These are phyloP conservation scores for Leccinum pseudoinsigne DNA, from an alignment of 1,284 basidiomycete species.

Conservation along the genomic window DNA sequence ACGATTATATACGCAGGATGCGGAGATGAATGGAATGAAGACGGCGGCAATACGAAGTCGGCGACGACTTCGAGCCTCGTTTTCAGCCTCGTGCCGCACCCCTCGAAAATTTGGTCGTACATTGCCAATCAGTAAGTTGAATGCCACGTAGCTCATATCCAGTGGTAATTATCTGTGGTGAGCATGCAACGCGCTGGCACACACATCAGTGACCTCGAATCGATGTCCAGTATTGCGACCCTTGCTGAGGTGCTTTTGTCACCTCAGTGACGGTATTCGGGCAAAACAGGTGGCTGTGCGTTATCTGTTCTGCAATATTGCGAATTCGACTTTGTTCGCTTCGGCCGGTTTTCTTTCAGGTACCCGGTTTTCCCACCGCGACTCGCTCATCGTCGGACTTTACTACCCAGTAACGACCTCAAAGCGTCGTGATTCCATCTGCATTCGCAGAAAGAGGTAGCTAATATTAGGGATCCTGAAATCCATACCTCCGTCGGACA, in stretches of 20 bases:
- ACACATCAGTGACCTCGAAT: neutral
- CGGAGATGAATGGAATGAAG: conserved; percentile 24
- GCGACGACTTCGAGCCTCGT: conserved; percentile 8
- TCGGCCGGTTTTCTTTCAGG: too few relatives aligned
- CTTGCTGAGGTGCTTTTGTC: neutral
- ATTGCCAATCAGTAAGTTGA: neutral
- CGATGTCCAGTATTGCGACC: neutral
- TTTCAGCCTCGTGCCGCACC: neutral
- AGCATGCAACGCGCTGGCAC: neutral
- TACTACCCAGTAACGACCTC: too few relatives aligned
- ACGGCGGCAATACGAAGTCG: conserved; percentile 22
- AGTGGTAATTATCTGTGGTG: conserved; percentile 1
- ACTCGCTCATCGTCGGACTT: too few relatives aligned
- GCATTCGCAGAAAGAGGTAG: too few relatives aligned
- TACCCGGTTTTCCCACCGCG: too few relatives aligned
- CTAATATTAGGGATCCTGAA: too few relatives aligned
- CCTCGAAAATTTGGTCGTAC: neutral
- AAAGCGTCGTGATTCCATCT: too few relatives aligned
- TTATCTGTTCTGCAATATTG: neutral
- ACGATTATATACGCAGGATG: conserved; percentile 15
- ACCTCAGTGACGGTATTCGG: neutral
- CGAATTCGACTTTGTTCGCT: too few relatives aligned
- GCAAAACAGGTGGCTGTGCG: neutral
- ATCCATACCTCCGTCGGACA: too few relatives aligned
- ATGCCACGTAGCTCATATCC: neutral